These are phyloP conservation scores for Petrea volubilis DNA, from an alignment of 257 asterid species.

Conservation along the genomic window DNA sequence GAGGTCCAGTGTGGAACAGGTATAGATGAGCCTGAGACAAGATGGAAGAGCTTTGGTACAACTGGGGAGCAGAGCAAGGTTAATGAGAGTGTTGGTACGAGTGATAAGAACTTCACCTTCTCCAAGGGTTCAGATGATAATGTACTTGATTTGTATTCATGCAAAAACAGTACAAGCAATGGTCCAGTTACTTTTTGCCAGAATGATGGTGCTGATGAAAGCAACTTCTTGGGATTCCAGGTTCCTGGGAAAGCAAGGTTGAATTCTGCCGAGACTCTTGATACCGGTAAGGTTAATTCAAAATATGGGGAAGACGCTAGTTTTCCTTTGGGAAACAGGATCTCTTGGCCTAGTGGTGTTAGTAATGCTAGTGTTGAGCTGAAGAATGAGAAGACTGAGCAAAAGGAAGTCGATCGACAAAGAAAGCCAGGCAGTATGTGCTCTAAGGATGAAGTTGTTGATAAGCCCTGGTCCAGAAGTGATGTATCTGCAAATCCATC, in stretches of 20 bases:
- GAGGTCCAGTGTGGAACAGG: constrained; percentile 79
- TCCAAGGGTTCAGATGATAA: constrained; percentile 62
- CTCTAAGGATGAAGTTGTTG: constrained; percentile 45
- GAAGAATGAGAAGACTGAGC: constrained; percentile 49
- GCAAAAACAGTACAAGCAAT: constrained; percentile 52
- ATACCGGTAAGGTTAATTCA: constrained; percentile 38
- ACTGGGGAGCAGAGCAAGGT: constrained; percentile 50
- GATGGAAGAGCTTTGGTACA: constrained; percentile 50
- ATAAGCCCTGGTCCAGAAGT: constrained; percentile 54
- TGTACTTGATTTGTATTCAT: constrained; percentile 62
- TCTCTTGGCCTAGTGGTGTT: constrained; percentile 57
- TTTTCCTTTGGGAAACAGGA: constrained; percentile 53
- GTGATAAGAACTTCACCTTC: constrained; percentile 60
- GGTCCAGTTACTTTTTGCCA: constrained; percentile 47
- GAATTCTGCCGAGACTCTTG: constrained; percentile 43
- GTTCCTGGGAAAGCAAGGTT: constrained; percentile 50
- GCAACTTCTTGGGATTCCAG: constrained; percentile 54
- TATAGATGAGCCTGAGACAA: constrained; percentile 55
- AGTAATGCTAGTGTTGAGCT: constrained; percentile 39
- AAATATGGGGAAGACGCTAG: constrained; percentile 46
- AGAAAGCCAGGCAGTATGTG: constrained; percentile 35
- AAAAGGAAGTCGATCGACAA: constrained; percentile 52
- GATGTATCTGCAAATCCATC: constrained; percentile 47
- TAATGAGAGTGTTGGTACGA: constrained; percentile 47
- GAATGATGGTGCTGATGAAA: constrained; percentile 42